A percentile compares a stretch with the other conserved stretches of the same genome.
Conservation (phyloP, 371 early-diverging fungal genomes). For the Dinochytrium kinnereticum region DNA sequence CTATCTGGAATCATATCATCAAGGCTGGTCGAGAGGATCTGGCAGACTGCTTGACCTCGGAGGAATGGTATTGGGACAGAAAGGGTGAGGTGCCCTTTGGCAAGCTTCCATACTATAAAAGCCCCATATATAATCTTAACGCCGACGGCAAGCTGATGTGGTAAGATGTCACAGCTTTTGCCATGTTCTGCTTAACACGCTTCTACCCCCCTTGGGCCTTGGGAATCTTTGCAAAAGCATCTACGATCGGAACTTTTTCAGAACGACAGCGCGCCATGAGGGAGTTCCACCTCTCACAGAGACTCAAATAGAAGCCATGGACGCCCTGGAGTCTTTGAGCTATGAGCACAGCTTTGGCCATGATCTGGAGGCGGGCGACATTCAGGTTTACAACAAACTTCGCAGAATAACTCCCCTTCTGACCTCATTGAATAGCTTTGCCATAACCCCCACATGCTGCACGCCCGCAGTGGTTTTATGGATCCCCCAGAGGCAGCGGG, state of each 20-base stretch:
- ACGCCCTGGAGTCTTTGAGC: slow-evolving; percentile 1
- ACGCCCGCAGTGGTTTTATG: background rate
- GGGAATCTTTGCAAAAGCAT: background rate
- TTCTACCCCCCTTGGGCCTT: too few relatives aligned
- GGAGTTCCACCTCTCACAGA: background rate
- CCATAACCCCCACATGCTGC: slow-evolving; percentile 13
- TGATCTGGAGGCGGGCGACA: background rate
- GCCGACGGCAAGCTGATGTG: slow-evolving; percentile 3
- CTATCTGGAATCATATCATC: slow-evolving; percentile 14
- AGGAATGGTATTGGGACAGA: slow-evolving; percentile 16
- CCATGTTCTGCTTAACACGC: too few relatives aligned
- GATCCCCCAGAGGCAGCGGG: background rate
- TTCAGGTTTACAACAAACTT: background rate
- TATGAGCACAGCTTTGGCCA: background rate
- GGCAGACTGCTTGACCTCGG: background rate
- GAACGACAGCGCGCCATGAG: background rate
- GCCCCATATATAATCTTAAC: slow-evolving; percentile 10
- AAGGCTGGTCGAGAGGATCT: background rate
- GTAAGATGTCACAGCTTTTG: too few relatives aligned
- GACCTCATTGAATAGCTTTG: background rate
- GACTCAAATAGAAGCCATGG: slow-evolving; percentile 15
- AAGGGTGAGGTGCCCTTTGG: slow-evolving; percentile 9
- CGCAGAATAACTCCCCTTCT: background rate
- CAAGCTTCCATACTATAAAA: slow-evolving; percentile 6
- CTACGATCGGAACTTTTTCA: slow-evolving; percentile 18